Percentiles rank a stretch among this genome's conserved stretches.
Conservation (phyloP, 441 rosid species). For the Euphorbia schlechtendalii region DNA sequence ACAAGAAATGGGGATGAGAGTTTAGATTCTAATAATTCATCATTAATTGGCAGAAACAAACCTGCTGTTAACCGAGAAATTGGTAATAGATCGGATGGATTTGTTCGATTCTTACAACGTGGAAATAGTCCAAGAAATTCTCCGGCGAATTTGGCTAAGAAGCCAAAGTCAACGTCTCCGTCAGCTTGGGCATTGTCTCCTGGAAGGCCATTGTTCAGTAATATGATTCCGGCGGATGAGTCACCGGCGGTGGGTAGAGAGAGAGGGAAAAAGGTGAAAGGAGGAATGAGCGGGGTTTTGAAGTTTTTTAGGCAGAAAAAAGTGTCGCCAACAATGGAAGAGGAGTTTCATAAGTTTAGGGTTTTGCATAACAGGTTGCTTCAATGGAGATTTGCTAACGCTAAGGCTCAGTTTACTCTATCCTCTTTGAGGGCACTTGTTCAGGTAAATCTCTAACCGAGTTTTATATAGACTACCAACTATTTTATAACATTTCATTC, state of each 20-base stretch:
- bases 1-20: constrained; percentile 16
- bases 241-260: constrained; percentile 14
- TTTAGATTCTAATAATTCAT: constrained; percentile 6
- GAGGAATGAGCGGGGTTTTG: constrained; percentile 48
- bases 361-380: constrained; percentile 39
- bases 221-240: constrained; percentile 21
- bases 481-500: too few species aligned
- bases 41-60: constrained; percentile 25
- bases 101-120: constrained; percentile 34
- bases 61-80: background rate
- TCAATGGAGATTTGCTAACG: constrained; percentile 58
- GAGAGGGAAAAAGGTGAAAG: constrained; percentile 13
- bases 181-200: constrained; percentile 81
- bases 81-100: constrained; percentile 24
- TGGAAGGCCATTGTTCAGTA: constrained; percentile 33
- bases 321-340: constrained; percentile 41
- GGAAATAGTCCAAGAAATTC: constrained; percentile 22
- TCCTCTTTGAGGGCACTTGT: constrained; percentile 26
- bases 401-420: constrained; percentile 40
- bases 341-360: constrained; percentile 40
- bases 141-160: constrained; percentile 12
- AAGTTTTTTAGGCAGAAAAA: constrained; percentile 64
- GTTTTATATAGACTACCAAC: too few species aligned
- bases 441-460: constrained; percentile 29
- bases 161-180: constrained; percentile 21